phyloP scores from a whole-genome alignment of 2,329 filamentous ascomycete genomes.

The Cladosporium sp. region DNA sequence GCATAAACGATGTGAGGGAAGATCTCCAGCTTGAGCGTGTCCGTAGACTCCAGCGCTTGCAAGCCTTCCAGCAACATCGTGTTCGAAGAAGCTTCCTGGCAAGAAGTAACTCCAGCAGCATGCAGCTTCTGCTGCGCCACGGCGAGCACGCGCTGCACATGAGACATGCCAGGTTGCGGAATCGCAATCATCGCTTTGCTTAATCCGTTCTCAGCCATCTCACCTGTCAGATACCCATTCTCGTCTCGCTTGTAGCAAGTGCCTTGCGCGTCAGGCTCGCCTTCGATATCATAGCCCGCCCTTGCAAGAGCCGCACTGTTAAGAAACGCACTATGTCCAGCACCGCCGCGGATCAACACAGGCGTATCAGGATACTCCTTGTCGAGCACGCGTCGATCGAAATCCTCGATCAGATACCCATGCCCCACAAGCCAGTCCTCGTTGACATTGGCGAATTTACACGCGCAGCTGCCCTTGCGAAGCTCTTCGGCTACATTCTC shows the following conservation, averaged over 20 bases:
- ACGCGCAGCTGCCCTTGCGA: slow-evolving; percentile 34
- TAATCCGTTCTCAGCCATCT: slow-evolving; percentile 35
- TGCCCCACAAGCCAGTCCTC: slow-evolving; percentile 30
- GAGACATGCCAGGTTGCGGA: slow-evolving; percentile 29
- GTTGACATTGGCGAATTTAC: slow-evolving; percentile 33
- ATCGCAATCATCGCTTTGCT: slow-evolving; percentile 29
- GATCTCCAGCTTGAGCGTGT: slow-evolving; percentile 33
- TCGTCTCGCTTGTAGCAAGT: slow-evolving; percentile 32
- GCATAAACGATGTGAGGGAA: slow-evolving; percentile 33
- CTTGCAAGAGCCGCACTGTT: slow-evolving; percentile 34
- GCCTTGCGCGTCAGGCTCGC: slow-evolving; percentile 30
- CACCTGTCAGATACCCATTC: slow-evolving; percentile 37
- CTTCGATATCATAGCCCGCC: slow-evolving; percentile 32
- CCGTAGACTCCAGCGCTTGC: slow-evolving; percentile 33
- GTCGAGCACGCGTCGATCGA: slow-evolving; percentile 16
- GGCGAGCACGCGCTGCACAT: slow-evolving; percentile 33
- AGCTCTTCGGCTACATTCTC: slow-evolving; percentile 31
- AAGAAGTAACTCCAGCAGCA: slow-evolving; percentile 37
- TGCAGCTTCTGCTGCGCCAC: slow-evolving; percentile 32
- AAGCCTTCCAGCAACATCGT: slow-evolving; percentile 33
- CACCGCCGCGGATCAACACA: slow-evolving; percentile 36
- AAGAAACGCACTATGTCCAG: slow-evolving; percentile 34
- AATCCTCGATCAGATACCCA: slow-evolving; percentile 6
- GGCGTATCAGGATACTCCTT: slow-evolving; percentile 36
- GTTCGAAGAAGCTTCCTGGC: slow-evolving; percentile 39